Evolutionary conservation across 2,329 filamentous ascomycete genomes (phyloP).

Genomic region (Clarireedia monteithiana): DNA sequence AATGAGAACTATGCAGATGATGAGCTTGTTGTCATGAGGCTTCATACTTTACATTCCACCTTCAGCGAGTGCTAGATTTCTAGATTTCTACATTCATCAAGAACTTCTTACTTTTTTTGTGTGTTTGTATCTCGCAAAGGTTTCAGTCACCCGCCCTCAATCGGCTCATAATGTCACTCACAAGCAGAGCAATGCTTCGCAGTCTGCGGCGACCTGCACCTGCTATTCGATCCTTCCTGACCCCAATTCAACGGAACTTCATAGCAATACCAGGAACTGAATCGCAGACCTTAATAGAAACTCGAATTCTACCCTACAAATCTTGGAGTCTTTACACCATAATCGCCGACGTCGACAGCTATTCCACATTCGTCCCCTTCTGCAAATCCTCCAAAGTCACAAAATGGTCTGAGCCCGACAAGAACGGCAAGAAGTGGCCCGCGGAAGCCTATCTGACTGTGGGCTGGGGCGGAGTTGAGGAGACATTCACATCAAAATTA

Average conservation of each 20-base stretch:
- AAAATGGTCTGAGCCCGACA: constrained; percentile 53
- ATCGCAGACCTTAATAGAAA: constrained; percentile 61
- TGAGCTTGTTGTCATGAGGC: neutral
- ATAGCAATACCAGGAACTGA: constrained; percentile 31
- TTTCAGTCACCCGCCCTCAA: neutral
- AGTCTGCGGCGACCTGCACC: constrained; percentile 16
- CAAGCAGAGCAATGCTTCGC: constrained; percentile 16
- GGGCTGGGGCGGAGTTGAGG: constrained; percentile 77
- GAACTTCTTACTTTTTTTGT: neutral
- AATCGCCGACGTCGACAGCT: constrained; percentile 82
- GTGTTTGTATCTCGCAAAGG: neutral
- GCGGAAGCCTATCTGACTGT: constrained; percentile 71
- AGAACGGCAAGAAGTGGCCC: constrained; percentile 49
- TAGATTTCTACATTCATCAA: neutral
- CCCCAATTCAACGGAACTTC: constrained; percentile 35
- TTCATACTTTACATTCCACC: neutral
- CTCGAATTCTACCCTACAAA: constrained; percentile 70
- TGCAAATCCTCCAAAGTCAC: constrained; percentile 74
- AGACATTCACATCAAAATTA: constrained; percentile 74
- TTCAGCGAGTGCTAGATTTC: neutral
- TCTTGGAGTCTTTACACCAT: constrained; percentile 66
- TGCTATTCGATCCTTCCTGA: constrained; percentile 13
- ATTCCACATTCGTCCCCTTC: constrained; percentile 86
- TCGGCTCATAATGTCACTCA: constrained; percentile 15
- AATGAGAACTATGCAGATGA: neutral